phyloP scores from a whole-genome alignment of 495 filamentous ascomycete species.

The Hypoxylon intermedium region DNA sequence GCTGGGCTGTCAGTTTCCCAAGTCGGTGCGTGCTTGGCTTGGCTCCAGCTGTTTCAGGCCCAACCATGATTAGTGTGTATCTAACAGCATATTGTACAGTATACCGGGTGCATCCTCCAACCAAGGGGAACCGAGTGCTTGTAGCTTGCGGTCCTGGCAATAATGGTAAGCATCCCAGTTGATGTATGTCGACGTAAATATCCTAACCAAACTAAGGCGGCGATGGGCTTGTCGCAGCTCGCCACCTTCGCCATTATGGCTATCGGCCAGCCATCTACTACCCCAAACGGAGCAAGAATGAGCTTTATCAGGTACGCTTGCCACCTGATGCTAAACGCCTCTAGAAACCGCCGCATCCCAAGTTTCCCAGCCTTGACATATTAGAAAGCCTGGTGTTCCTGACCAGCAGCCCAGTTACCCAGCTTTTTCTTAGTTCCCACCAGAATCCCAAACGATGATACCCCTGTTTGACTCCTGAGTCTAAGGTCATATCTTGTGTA shows the following conservation, averaged over 20 bases:
- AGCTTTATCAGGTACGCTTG: conserved; percentile 77
- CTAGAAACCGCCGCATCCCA: not conserved
- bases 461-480: not conserved
- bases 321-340: conserved; percentile 2
- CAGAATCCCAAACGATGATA: no score
- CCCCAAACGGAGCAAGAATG: conserved; percentile 87
- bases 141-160: conserved; percentile 94
- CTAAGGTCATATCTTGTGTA: conserved; percentile 16
- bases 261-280: conserved; percentile 92
- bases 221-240: conserved; percentile 92
- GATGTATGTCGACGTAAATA: conserved; percentile 19
- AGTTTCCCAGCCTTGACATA: conserved; percentile 3
- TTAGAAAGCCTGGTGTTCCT: not conserved
- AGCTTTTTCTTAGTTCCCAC: no score
- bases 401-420: not conserved
- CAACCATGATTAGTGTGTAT: not conserved
- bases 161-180: conserved; percentile 68
- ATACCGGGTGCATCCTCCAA: conserved; percentile 80
- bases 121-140: conserved; percentile 74
- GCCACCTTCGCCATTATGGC: conserved; percentile 92
- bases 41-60: not conserved
- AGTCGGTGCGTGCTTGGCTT: conserved; percentile 64
- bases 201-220: conserved; percentile 65
- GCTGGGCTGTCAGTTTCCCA: conserved; percentile 93
- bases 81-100: conserved; percentile 58